Conservation (phyloP, 345 rosid genomes). For the Aegle marmelos region DNA sequence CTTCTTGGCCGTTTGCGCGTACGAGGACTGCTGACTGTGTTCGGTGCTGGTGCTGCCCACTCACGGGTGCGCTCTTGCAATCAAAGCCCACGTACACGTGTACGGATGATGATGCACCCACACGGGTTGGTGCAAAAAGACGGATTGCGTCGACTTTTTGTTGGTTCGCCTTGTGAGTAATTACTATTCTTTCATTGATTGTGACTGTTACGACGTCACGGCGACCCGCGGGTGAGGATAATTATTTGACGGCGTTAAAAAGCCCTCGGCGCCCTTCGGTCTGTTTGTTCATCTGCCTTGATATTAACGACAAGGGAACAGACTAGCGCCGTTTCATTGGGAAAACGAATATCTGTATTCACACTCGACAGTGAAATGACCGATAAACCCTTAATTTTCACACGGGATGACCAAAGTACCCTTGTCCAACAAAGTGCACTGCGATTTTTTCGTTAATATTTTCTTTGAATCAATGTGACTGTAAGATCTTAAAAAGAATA, state of each 20-base stretch:
- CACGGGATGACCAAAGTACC: background rate
- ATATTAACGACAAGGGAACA: background rate
- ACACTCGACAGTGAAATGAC: background rate
- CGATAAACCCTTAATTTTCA: too few relatives aligned
- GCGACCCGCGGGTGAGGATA: background rate
- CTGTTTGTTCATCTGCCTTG: background rate
- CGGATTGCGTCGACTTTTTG: background rate
- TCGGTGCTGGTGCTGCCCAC: background rate
- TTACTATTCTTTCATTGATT: background rate
- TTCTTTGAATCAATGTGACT: background rate
- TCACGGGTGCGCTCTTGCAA: background rate
- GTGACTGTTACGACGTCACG: background rate
- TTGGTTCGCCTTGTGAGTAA: background rate
- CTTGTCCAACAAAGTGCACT: background rate
- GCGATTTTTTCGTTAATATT: background rate
- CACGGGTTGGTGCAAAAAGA: conserved; percentile 12
- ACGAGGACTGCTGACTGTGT: background rate
- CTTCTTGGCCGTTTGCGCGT: background rate
- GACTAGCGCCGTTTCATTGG: background rate
- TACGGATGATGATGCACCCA: conserved; percentile 18
- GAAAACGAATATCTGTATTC: conserved; percentile 6
- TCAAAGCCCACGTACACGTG: conserved; percentile 18
- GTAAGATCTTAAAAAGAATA: background rate
- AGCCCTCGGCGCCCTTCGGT: background rate
- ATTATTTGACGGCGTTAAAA: background rate